Base-by-base conservation (phyloP, 306 rosid genomes). In the Prunus fruticosa region DNA sequence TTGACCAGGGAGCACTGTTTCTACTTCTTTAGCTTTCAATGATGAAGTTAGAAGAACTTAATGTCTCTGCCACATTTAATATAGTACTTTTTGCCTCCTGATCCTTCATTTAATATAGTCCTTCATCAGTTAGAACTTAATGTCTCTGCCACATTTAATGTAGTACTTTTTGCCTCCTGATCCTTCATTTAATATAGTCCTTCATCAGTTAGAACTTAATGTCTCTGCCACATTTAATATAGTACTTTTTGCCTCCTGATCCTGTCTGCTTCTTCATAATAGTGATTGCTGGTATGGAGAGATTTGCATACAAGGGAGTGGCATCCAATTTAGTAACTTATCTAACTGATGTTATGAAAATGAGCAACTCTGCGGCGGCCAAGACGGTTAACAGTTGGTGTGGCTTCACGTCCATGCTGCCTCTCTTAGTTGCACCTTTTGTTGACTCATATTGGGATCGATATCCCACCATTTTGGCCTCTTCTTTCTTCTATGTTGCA, bases 281-380 rank as follows among this genome's bases (percentile, higher is more conserved):
- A 94, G 97, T 81, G 74, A 80, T 92, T 65, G 87, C 96, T 81
- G 97, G 97, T 30, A 87, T 95, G 83, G 98, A 95, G 85, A 92
- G 98, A 87, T 88, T 95, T 79, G 97, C 91, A 67, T 95, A 85
- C 84, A 92, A 95, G 77, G 98, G 97, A 60, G 98, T 92, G 51
- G 92, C 97, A 13, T 92, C 97, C 2, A 95, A 95, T 81, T 68
- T 90, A 64, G 96, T 92, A 15, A 92, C 88, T 3, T 95, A 95
- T 84, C 80, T 95, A 23, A 95, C 96, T 2, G 97, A 95, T 71
- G 96, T 92, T 9, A 83, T 92, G 82, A 82, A 84, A 30, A 86
- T 95, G 83, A 91, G 96, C 69, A 92, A 95, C 67, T 95, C 98
- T 30, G 82, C 98, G 6, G 98, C 98, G 60, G 97, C 97, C 27